Conservation (phyloP, 2,329 filamentous ascomycete species). For the Diaporthe sp. region DNA sequence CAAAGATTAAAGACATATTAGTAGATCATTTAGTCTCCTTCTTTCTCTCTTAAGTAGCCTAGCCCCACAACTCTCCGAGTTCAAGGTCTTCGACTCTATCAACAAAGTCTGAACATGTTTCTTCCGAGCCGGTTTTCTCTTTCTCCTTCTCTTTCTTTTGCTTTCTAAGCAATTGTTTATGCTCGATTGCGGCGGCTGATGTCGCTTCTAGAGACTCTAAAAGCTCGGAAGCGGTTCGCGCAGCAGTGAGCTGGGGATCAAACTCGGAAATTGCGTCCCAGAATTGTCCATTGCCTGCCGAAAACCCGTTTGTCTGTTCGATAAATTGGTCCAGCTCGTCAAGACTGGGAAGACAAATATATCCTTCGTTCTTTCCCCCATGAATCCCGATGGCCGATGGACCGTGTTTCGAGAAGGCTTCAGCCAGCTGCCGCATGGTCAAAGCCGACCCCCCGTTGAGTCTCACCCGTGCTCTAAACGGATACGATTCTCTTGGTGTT, state of each 20-base stretch:
- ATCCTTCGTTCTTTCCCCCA: not conserved
- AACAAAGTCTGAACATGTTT: not conserved
- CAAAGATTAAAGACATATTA: not conserved
- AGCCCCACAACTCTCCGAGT: not conserved
- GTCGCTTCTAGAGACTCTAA: not conserved
- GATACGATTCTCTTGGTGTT: slow-evolving; percentile 1
- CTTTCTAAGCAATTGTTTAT: not conserved
- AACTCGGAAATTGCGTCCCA: slow-evolving; percentile 19
- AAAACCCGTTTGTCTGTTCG: slow-evolving; percentile 5
- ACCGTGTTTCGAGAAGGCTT: slow-evolving; percentile 3
- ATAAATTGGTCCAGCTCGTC: slow-evolving; percentile 11
- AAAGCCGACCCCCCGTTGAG: slow-evolving; percentile 2
- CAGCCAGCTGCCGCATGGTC: not conserved
- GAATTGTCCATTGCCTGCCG: slow-evolving; percentile 4
- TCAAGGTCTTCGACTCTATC: not conserved
- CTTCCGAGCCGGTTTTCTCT: not conserved
- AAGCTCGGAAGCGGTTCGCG: slow-evolving; percentile 15
- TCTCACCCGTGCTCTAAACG: slow-evolving; percentile 10
- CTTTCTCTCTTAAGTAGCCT: not conserved
- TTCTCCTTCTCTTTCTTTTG: slow-evolving; percentile 19
- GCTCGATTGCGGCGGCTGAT: not conserved
- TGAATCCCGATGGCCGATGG: slow-evolving; percentile 7
- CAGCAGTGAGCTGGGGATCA: slow-evolving; percentile 1
- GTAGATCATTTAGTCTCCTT: not conserved
- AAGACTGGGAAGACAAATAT: slow-evolving; percentile 16